Evolutionary conservation across 2,329 filamentous ascomycete genomes (phyloP).

Genomic region (Ophiosphaerella herpotricha): DNA sequence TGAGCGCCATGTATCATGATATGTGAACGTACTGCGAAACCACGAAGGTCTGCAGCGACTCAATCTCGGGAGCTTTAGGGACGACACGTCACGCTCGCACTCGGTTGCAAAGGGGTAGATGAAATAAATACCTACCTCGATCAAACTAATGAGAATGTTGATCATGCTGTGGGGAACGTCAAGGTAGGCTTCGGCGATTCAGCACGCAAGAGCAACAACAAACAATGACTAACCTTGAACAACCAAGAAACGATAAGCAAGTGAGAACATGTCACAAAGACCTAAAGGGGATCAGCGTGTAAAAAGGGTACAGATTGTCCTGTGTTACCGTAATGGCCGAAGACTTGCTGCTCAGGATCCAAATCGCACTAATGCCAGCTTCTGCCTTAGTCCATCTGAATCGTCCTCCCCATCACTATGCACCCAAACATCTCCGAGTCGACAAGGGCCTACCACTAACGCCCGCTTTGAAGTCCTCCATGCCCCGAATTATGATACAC

Average conservation of each 20-base stretch:
- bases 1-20: too few species aligned
- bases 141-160: slow-evolving; percentile 23
- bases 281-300: slow-evolving; percentile 28
- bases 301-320: slow-evolving; percentile 25
- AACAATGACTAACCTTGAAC: slow-evolving; percentile 16
- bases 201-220: slow-evolving; percentile 6
- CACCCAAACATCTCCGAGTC: background rate
- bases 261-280: slow-evolving; percentile 14
- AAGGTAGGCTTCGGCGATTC: background rate
- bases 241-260: slow-evolving; percentile 1
- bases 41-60: too few species aligned
- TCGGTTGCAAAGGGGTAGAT: too few species aligned
- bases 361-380: background rate
- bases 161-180: background rate
- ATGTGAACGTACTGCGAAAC: too few species aligned
- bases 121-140: background rate
- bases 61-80: too few species aligned
- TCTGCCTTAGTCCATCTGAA: too few species aligned
- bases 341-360: background rate
- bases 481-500: slow-evolving; percentile 6
- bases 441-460: background rate
- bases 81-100: too few species aligned
- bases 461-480: slow-evolving; percentile 4
- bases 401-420: too few species aligned
- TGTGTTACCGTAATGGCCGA: slow-evolving; percentile 25